Evolutionary conservation across 169 alveolate genomes (phyloP).

Genomic region (Plasmodium chabaudi): DNA sequence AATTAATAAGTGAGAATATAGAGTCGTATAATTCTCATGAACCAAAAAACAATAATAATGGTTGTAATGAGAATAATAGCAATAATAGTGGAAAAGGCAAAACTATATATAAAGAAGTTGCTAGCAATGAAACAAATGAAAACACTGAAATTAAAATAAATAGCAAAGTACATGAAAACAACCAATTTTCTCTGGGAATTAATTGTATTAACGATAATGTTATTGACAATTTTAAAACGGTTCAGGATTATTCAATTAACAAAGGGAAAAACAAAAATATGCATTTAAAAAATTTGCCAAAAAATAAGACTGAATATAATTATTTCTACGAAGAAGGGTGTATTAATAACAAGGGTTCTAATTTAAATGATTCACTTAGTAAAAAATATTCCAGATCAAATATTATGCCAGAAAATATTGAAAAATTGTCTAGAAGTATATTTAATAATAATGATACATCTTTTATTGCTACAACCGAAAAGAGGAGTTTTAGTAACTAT

Average conservation of each 20-base stretch:
- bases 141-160: constrained; percentile 15
- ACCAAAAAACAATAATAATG: neutral
- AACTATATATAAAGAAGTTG: neutral
- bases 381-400: constrained; percentile 22
- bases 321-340: constrained; percentile 38
- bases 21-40: constrained; percentile 5
- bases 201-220: constrained; percentile 23
- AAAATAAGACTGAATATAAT: constrained; percentile 31
- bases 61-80: neutral
- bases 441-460: constrained; percentile 2
- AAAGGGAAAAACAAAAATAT: constrained; percentile 29
- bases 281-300: constrained; percentile 35
- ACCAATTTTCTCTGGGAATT: neutral
- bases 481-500: neutral
- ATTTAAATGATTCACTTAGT: constrained; percentile 1
- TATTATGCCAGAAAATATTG: constrained; percentile 8
- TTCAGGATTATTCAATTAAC: constrained; percentile 15
- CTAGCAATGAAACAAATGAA: constrained; percentile 17
- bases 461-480: neutral
- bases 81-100: constrained; percentile 1
- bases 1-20: constrained; percentile 18
- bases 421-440: neutral
- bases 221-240: constrained; percentile 49
- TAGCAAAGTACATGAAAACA: constrained; percentile 23
- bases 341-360: neutral